These are phyloP conservation scores for Mucor indicus DNA, from an alignment of 371 early-diverging fungal species.

Conservation along the genomic window DNA sequence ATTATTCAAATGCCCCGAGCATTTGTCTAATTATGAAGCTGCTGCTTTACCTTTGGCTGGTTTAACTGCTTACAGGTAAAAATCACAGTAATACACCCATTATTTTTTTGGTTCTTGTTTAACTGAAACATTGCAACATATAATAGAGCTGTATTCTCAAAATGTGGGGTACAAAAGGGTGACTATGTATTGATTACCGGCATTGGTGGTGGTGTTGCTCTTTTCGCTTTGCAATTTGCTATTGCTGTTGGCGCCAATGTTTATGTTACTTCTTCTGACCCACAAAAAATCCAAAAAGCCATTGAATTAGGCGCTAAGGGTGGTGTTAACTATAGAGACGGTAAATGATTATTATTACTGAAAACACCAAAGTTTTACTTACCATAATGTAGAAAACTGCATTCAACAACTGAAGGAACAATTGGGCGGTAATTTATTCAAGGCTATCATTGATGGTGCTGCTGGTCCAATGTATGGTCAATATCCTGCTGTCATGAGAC, in stretches of 20 bases:
- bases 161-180: constrained; percentile 51
- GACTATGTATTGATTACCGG: constrained; percentile 68
- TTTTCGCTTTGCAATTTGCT: constrained; percentile 65
- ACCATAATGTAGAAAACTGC: constrained; percentile 49
- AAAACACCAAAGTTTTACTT: neutral
- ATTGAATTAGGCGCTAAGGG: constrained; percentile 66
- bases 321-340: constrained; percentile 68
- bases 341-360: constrained; percentile 30
- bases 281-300: constrained; percentile 60
- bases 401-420: constrained; percentile 39
- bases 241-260: constrained; percentile 70
- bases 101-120: too few species aligned
- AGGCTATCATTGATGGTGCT: constrained; percentile 69
- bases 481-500: constrained; percentile 36
- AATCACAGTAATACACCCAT: too few species aligned
- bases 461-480: constrained; percentile 53
- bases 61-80: constrained; percentile 59
- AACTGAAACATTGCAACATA: too few species aligned
- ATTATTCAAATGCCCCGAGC: neutral
- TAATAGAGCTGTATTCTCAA: constrained; percentile 57
- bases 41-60: constrained; percentile 71
- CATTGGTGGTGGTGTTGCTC: constrained; percentile 74
- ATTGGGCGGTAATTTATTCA: constrained; percentile 34
- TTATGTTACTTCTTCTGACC: constrained; percentile 68
- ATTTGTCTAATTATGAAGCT: constrained; percentile 47